Percentiles rank a stretch among this genome's conserved stretches.
Conservation (phyloP, 31 red algal species). For the Endocladia muricata region DNA sequence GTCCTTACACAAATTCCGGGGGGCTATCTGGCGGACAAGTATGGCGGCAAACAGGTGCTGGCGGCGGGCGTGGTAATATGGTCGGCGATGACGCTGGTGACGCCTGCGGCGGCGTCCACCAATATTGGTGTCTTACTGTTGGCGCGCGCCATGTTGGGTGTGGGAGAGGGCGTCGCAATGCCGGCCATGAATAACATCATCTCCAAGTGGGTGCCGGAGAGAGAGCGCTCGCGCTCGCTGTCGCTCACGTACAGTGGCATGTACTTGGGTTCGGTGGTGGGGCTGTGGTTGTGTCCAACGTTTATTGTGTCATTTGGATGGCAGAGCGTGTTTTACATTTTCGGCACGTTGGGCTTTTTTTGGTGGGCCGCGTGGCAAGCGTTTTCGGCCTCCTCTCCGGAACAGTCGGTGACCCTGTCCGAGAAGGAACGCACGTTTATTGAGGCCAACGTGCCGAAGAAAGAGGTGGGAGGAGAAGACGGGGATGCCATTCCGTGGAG, state of each 20-base stretch:
- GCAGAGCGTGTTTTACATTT: slow-evolving; percentile 95
- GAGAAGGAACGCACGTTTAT: slow-evolving; percentile 64
- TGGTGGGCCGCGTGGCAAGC: slow-evolving; percentile 89
- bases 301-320: slow-evolving; percentile 90
- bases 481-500: slow-evolving; percentile 74
- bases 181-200: slow-evolving; percentile 99
- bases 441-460: not conserved
- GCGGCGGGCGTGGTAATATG: slow-evolving; percentile 84
- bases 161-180: slow-evolving; percentile 99
- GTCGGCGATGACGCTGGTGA: slow-evolving; percentile 95
- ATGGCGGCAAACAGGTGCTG: slow-evolving; percentile 85
- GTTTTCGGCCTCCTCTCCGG: slow-evolving; percentile 55
- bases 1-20: slow-evolving; percentile 91
- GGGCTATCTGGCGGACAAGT: slow-evolving; percentile 89
- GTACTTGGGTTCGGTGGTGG: slow-evolving; percentile 92
- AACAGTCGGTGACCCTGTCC: slow-evolving; percentile 58
- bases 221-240: slow-evolving; percentile 88
- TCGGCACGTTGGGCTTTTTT: slow-evolving; percentile 76
- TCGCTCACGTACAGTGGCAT: slow-evolving; percentile 94
- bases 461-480: not conserved
- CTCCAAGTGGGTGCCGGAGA: slow-evolving; percentile 88
- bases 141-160: slow-evolving; percentile 86
- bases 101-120: slow-evolving; percentile 72
- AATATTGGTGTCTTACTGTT: slow-evolving; percentile 62
- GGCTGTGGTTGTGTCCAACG: slow-evolving; percentile 84